Base-by-base conservation (phyloP, 2,329 filamentous ascomycete species). In the Trichoderma brevicompactum region DNA sequence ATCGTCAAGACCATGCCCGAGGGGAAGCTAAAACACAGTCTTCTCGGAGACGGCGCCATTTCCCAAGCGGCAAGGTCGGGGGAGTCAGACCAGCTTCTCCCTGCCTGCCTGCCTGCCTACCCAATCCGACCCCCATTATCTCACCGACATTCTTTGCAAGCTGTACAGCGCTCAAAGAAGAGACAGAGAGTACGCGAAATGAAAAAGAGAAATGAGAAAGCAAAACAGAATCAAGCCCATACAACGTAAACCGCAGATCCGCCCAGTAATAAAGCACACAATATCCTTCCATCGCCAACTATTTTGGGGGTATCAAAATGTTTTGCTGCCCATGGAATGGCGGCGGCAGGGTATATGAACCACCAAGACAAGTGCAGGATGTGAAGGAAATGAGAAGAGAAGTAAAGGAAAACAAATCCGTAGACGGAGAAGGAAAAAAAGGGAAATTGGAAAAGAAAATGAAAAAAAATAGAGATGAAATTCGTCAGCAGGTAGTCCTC, bases 281-380 rank as follows among this genome's bases (percentile, higher is more conserved):
- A 64, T 64, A 69, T 71, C 68, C 64, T 70, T 68, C 68, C 69
- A 64, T 63, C 69, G 65, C 70, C 69, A 62, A 67, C 68, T 68
- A 67, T 72, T 74, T 73, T 73, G 63, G 71, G 74, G 75, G 76
- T 79, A 79, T 79, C 72, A 77, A 74, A 72, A 70, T 71, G 70
- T 72, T 74, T 72, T 59, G 36, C 62, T 28, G 69, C 36, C 70
- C 70, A 69, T 70, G 64, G 70, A 59, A 44, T 64, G n/a, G n/a
- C n/a, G 41, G 41, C 56, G 58, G 38, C 59, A 64, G 58, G 54
- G 44, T 59, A 70, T 54, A 69, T 71, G 63, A 68, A 72, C 69
- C 68, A 65, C 72, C 67, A 73, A 68, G 70, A 70, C 67, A 69
- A 66, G 68, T 68, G 70, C 50, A 44, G 43, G 50, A 44, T 44